A percentile compares a stretch with the other conserved stretches of the same genome.
phyloP scores from a whole-genome alignment of 768 basidiomycete species.

The Lactarius akahatsu region DNA sequence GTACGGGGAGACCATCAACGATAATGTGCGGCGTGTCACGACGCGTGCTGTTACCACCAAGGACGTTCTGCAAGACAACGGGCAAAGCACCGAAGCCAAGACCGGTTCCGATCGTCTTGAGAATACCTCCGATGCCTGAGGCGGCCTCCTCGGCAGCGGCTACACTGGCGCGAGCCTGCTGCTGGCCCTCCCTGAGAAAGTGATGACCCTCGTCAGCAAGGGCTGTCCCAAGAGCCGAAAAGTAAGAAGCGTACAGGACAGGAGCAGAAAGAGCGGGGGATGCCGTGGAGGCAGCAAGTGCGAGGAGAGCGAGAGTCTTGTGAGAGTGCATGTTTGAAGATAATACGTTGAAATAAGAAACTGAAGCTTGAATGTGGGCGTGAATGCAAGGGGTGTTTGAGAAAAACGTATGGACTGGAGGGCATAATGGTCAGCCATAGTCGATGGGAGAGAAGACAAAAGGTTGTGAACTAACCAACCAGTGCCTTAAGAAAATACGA shows the following conservation, averaged over 20 bases:
- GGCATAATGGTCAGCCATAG: neutral
- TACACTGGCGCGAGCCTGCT: neutral
- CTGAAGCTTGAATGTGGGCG: neutral
- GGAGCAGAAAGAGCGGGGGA: slow-evolving; percentile 5
- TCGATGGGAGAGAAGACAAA: neutral
- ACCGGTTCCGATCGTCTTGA: neutral
- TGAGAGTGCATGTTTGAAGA: slow-evolving; percentile 12
- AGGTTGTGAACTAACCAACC: slow-evolving; percentile 16
- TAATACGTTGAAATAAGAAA: too few relatives aligned
- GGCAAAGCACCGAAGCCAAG: neutral
- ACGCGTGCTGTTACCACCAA: neutral
- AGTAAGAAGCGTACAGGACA: neutral
- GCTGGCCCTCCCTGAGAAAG: neutral
- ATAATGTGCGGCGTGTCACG: neutral
- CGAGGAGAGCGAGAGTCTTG: slow-evolving; percentile 2
- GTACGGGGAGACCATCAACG: neutral
- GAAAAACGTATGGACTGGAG: slow-evolving; percentile 5
- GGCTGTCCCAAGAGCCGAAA: neutral
- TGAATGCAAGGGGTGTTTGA: neutral
- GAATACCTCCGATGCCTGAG: neutral
- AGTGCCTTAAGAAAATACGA: slow-evolving; percentile 8
- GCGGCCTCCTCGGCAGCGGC: too few relatives aligned
- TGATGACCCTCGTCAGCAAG: neutral
- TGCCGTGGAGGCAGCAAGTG: slow-evolving; percentile 1
- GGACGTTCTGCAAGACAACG: neutral